These are phyloP conservation scores for Aspergillus chevalieri DNA, from an alignment of 2,329 filamentous ascomycete genomes.

Conservation along the genomic window DNA sequence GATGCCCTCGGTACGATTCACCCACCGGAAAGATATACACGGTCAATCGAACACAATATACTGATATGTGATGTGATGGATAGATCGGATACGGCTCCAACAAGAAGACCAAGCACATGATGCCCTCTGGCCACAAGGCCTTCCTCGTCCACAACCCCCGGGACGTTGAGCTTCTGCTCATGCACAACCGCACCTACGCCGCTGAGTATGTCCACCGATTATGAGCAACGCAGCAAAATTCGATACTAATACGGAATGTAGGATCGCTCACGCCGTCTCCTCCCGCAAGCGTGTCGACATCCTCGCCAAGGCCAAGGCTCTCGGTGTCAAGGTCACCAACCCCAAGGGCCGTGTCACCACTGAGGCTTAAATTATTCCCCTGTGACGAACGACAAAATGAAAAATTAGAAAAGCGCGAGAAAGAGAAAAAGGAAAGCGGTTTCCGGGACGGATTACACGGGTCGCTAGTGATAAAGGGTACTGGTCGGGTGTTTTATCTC, in stretches of 20 bases:
- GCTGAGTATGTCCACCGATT: slow-evolving; percentile 67
- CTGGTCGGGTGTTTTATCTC: too few relatives aligned
- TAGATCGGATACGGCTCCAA: slow-evolving; percentile 99
- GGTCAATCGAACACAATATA: neutral
- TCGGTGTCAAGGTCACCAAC: slow-evolving; percentile 99
- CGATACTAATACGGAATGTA: slow-evolving; percentile 32
- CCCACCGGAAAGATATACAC: neutral
- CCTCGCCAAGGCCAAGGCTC: slow-evolving; percentile 91
- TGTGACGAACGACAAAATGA: too few relatives aligned
- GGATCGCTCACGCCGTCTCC: slow-evolving; percentile 96
- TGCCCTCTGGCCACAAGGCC: slow-evolving; percentile 98
- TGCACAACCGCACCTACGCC: slow-evolving; percentile 99
- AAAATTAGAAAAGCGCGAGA: neutral
- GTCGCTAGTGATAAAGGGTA: too few relatives aligned
- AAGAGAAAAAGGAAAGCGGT: neutral
- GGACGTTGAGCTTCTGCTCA: slow-evolving; percentile 95
- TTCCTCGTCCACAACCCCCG: slow-evolving; percentile 97
- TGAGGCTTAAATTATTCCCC: slow-evolving; percentile 57
- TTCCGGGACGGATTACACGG: neutral
- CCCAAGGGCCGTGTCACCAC: slow-evolving; percentile 97
- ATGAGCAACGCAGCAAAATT: neutral
- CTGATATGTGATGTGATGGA: slow-evolving; percentile 10
- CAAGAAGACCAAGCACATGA: slow-evolving; percentile 99
- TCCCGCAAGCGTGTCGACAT: slow-evolving; percentile 99
- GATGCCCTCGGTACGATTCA: slow-evolving; percentile 86